Base-by-base conservation (phyloP, 805 yeast species). In the Ogataea thermomethanolica region DNA sequence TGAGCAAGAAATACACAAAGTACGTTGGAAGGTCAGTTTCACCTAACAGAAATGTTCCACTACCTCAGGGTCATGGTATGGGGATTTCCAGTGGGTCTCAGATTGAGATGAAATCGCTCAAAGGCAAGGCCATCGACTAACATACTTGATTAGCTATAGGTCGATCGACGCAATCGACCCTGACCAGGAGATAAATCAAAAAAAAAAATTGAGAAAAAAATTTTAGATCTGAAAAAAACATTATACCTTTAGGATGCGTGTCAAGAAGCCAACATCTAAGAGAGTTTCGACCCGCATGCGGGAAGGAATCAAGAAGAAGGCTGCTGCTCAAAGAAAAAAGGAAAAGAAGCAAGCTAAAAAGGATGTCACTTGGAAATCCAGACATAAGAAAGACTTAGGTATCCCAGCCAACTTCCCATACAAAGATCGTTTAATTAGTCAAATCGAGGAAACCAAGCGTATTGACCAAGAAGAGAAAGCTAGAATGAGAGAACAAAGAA, bases 271-370 rank as follows among this genome's bases (percentile, higher is more conserved):
- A 48, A 82, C 89, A 28, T 84, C 95, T 45, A 93, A 91, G 67
- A 80, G 98, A 69, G 74, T 81, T 37, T 77, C 93, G 59, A 91
- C 98, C 56, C 88, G 95, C 64, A 79, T 90, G 86, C 80, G 89
- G 59, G 96, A 90, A 64, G 99, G 99, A 49, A 89, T 93, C 62
- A 84, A 87, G 71, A 93, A 89, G 78, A 93, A 93, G 67, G 90
- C 95, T 3, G 77, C 91, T 29, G 96, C 98, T 7, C 91, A 90
- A 54, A 76, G 83, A 49, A 80, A 95, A 65, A 93, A 93, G 61
- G 84, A 85, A 61, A 76, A 73, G 54, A 93, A 93, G 67, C 50
- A 62, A 20, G 76, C 95, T 13, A 93, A 93, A 74, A 89, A 78
- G 59, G 97, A 91, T 62, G 79, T 78, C 4, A 93, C 98, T 11